phyloP scores from a whole-genome alignment of 495 filamentous ascomycete genomes.

The Pseudoneurospora amorphoporcata region DNA sequence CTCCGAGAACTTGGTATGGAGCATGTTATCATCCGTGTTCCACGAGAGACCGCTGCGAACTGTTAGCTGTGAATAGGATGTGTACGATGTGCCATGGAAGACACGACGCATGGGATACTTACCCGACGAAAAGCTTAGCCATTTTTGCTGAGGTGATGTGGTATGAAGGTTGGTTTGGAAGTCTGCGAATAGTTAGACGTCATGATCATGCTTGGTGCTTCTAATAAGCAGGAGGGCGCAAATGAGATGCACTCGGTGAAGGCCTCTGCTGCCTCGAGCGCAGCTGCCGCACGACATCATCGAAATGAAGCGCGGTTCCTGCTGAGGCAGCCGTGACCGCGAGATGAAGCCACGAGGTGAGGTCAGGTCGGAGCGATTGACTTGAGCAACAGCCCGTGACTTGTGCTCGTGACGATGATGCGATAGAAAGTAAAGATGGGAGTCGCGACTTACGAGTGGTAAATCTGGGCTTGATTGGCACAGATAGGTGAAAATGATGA shows the following conservation, averaged over 20 bases:
- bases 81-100: background rate
- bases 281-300: background rate
- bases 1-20: conserved; percentile 79
- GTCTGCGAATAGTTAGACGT: background rate
- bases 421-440: background rate
- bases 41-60: conserved; percentile 77
- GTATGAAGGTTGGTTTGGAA: background rate
- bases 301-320: background rate
- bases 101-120: conserved; percentile 23
- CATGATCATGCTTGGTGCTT: background rate
- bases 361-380: background rate
- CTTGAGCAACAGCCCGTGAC: background rate
- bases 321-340: background rate
- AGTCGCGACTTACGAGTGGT: background rate
- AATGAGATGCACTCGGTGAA: background rate
- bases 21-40: conserved; percentile 83
- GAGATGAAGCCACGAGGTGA: background rate
- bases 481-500: background rate
- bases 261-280: background rate
- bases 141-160: conserved; percentile 35
- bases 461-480: background rate
- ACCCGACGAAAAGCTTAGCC: conserved; percentile 92
- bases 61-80: background rate
- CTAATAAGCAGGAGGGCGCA: background rate
- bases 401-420: background rate